Conservation (phyloP, 2,329 filamentous ascomycete genomes). For the Clonostachys byssicola region DNA sequence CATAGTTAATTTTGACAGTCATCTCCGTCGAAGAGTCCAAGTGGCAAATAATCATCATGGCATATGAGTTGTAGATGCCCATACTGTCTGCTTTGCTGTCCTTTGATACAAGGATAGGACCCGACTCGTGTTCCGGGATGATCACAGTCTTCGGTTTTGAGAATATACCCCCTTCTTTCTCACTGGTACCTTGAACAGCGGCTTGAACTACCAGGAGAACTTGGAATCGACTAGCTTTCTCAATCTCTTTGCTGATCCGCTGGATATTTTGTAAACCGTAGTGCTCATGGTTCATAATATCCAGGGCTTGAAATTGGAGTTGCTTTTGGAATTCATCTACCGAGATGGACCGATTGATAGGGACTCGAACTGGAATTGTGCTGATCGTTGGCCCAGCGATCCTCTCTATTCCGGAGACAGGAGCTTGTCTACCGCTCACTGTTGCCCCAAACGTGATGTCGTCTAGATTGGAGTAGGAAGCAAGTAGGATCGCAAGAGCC, state of each 20-base stretch:
- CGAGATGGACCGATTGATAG: background rate
- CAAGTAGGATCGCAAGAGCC: slow-evolving; percentile 17
- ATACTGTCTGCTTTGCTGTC: no score
- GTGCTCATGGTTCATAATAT: slow-evolving; percentile 14
- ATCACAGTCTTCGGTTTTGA: no score
- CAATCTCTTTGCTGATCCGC: slow-evolving; percentile 1
- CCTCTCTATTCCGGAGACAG: slow-evolving; percentile 2
- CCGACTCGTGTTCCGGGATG: no score
- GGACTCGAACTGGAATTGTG: slow-evolving; percentile 4
- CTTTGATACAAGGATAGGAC: no score
- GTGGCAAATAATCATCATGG: no score
- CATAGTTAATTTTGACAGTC: no score
- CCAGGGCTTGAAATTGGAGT: slow-evolving; percentile 11
- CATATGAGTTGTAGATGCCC: no score
- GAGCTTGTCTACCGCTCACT: slow-evolving; percentile 2
- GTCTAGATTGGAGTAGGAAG: slow-evolving; percentile 7
- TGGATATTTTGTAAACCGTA: slow-evolving; percentile 11
- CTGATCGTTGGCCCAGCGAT: slow-evolving; percentile 3
- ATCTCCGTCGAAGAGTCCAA: no score
- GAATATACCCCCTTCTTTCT: no score
- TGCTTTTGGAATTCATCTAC: background rate
- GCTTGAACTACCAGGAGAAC: slow-evolving; percentile 1
- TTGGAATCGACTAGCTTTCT: background rate
- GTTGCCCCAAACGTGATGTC: slow-evolving; percentile 3
- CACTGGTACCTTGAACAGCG: no score